phyloP scores from a whole-genome alignment of 2,329 filamentous ascomycete genomes.

The Apiospora malaysiana region DNA sequence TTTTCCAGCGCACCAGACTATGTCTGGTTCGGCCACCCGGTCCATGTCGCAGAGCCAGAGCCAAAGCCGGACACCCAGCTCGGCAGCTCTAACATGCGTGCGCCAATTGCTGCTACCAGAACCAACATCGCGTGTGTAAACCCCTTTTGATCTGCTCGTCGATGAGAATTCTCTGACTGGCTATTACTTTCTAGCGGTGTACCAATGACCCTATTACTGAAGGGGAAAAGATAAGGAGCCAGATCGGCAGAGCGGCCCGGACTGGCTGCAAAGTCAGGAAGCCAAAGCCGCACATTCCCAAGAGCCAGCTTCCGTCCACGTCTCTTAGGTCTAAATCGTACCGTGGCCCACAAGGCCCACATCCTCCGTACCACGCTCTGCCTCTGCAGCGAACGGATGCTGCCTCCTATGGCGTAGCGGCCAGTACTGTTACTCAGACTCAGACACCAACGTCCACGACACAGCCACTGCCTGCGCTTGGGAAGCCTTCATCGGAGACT shows the following conservation, averaged over 20 bases:
- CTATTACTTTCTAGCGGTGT: slow-evolving; percentile 28
- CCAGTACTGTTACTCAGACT: neutral
- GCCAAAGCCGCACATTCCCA: slow-evolving; percentile 24
- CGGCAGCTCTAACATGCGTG: slow-evolving; percentile 31
- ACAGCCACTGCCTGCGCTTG: neutral
- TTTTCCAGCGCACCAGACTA: neutral
- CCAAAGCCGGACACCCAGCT: neutral
- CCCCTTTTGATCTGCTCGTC: too few species aligned
- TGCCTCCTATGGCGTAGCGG: neutral
- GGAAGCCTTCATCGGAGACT: neutral
- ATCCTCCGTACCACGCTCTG: neutral
- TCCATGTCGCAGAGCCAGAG: slow-evolving; percentile 3
- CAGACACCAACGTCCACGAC: neutral
- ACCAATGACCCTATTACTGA: slow-evolving; percentile 35
- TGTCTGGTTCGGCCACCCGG: neutral
- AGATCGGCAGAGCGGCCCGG: slow-evolving; percentile 26
- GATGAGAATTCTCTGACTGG: neutral
- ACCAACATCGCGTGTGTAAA: slow-evolving; percentile 31
- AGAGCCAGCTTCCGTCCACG: slow-evolving; percentile 20
- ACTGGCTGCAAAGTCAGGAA: slow-evolving; percentile 19
- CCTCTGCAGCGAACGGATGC: neutral
- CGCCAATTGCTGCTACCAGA: slow-evolving; percentile 40
- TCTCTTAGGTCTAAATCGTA: neutral
- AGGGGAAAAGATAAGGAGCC: slow-evolving; percentile 30
- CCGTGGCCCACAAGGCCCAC: neutral